A percentile compares a stretch with the other conserved stretches of the same genome.
phyloP scores from a whole-genome alignment of 1,284 basidiomycete species.

The Takashimella tepidaria region DNA sequence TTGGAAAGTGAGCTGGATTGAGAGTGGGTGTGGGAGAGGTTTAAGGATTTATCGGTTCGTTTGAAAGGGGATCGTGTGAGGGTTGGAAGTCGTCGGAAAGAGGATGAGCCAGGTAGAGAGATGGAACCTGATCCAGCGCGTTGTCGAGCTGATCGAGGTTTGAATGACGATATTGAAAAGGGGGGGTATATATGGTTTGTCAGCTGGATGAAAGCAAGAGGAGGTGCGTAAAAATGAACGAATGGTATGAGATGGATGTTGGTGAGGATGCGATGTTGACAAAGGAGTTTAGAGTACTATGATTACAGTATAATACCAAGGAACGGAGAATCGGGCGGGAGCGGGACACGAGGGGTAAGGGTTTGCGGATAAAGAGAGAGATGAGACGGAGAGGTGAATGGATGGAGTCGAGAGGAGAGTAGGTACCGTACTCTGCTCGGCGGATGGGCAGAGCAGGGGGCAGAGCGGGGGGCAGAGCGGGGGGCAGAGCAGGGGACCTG shows the following conservation, averaged over 20 bases:
- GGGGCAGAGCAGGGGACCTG: too few relatives aligned
- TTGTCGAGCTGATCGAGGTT: constrained; percentile 12
- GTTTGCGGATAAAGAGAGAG: constrained; percentile 2
- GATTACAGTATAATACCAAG: too few relatives aligned
- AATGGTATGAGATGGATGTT: too few relatives aligned
- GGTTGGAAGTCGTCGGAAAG: constrained; percentile 31
- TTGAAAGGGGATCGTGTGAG: constrained; percentile 32
- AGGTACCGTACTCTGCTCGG: background rate
- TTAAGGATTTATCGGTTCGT: constrained; percentile 20
- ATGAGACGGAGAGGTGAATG: background rate
- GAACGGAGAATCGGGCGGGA: too few relatives aligned
- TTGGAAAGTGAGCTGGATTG: background rate
- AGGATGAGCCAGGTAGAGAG: constrained; percentile 27
- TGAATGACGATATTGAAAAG: background rate
- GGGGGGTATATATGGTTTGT: background rate
- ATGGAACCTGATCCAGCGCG: constrained; percentile 6
- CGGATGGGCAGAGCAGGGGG: too few relatives aligned
- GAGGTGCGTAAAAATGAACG: too few relatives aligned
- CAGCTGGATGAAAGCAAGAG: background rate
- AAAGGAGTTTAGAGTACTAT: background rate
- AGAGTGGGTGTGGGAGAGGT: background rate
- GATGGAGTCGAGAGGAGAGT: background rate
- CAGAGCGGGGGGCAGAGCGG: too few relatives aligned
- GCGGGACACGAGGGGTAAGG: too few relatives aligned
- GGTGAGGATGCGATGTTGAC: background rate